Percentiles rank a stretch among this genome's conserved stretches.
Conservation (phyloP, 495 filamentous ascomycete species). For the Tuber microsphaerosporum region DNA sequence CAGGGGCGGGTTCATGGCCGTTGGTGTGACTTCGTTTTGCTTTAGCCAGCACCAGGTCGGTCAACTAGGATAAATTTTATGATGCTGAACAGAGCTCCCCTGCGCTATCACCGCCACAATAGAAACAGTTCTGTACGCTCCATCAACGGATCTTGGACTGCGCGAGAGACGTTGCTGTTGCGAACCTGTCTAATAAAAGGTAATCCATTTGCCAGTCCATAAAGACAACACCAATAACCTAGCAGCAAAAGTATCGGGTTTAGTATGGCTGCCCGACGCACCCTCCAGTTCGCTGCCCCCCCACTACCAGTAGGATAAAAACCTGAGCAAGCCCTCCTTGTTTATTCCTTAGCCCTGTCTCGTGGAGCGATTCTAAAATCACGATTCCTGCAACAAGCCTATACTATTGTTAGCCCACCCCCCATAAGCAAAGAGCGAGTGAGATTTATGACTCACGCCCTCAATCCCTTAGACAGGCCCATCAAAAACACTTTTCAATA, state of each 20-base stretch:
- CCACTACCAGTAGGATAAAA: background rate
- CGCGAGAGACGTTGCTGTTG: constrained; percentile 34
- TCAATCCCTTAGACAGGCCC: constrained; percentile 26
- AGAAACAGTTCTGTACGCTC: constrained; percentile 25
- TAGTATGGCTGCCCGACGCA: no score
- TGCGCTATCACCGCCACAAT: constrained; percentile 32
- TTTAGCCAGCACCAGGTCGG: no score
- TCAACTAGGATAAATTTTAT: no score
- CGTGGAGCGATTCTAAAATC: constrained; percentile 34
- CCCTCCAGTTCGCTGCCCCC: no score
- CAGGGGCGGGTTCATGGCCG: background rate
- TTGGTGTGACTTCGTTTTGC: no score
- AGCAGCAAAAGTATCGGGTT: no score
- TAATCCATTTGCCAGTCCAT: no score
- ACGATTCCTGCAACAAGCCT: constrained; percentile 32
- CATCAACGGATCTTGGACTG: constrained; percentile 11
- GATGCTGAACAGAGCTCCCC: no score
- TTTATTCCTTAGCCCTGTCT: constrained; percentile 15
- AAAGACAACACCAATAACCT: no score
- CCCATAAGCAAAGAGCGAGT: background rate
- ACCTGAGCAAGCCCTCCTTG: constrained; percentile 28
- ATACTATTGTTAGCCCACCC: background rate
- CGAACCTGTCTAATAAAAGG: constrained; percentile 35
- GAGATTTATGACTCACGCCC: constrained; percentile 21
- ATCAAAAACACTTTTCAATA: constrained; percentile 27